Conservation (phyloP, 2,329 filamentous ascomycete species). For the Diplodia mutila region DNA sequence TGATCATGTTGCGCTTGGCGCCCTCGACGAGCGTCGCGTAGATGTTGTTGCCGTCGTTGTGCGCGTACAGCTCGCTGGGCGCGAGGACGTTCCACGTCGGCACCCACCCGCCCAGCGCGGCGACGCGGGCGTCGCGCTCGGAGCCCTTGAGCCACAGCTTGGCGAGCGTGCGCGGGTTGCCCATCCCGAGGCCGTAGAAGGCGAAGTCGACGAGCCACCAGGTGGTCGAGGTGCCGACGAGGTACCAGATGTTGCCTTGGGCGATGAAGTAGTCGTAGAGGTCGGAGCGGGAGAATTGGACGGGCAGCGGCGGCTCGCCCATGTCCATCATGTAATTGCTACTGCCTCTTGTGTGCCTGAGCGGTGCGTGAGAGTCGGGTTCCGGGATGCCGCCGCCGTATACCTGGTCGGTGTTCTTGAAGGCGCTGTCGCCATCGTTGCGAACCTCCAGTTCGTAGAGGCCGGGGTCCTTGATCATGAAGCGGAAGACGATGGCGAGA, state of each 20-base stretch:
- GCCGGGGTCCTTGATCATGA: conserved; percentile 47
- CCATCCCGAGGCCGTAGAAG: conserved; percentile 42
- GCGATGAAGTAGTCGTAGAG: conserved; percentile 40
- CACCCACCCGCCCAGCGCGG: neutral
- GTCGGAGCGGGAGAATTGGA: conserved; percentile 37
- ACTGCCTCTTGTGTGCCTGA: conserved; percentile 35
- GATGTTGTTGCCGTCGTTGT: conserved; percentile 28
- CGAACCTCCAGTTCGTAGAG: conserved; percentile 47
- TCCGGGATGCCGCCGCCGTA: conserved; percentile 28
- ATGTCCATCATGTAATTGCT: conserved; percentile 34
- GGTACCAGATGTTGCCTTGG: conserved; percentile 43
- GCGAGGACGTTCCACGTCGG: conserved; percentile 18
- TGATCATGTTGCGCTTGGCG: conserved; percentile 41
- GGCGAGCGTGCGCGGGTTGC: conserved; percentile 41
- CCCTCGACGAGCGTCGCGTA: conserved; percentile 34
- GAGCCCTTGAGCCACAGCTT: conserved; percentile 38
- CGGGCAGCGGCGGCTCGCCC: conserved; percentile 28
- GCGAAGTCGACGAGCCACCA: conserved; percentile 45
- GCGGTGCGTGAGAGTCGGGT: conserved; percentile 33
- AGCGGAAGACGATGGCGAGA: conserved; percentile 45
- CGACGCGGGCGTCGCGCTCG: neutral
- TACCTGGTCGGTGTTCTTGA: conserved; percentile 40
- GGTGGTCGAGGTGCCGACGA: conserved; percentile 41
- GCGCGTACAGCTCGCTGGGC: neutral
- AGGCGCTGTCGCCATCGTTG: conserved; percentile 35